Base-by-base conservation (phyloP, 176 grass and related monocot genomes). In the Carex scoparia region DNA sequence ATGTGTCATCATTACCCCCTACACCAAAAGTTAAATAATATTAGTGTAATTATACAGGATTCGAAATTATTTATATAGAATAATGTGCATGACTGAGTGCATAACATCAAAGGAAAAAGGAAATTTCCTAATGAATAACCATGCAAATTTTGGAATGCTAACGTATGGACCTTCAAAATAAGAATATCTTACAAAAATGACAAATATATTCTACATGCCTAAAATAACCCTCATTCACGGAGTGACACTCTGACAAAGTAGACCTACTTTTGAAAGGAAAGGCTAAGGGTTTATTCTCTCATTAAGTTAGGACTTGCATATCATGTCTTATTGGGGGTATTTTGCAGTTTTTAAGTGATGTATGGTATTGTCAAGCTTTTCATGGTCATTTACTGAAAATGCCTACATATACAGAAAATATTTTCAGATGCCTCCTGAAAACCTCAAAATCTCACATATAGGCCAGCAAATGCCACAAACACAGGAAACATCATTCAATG, bases 1-100 rank as follows among this genome's bases (percentile, higher is more conserved):
- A 84, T 95, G 93, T 85, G 93, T 99, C 96, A 99, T 95, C 96
- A 94, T 95, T 44, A 95, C 93, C 13, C 96, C 93, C 93, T 99
- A 84, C 18, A 84, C 85, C 56, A 59, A 23, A 80, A 33, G 28
- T 61, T 9, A 42, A 91, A 87, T 48, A 86, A 82, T 40, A 89
- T 67, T 90, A 82, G 56, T 73, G 66, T 72, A 82, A 64, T 66
- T 32, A 89, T 84, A 46, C 69, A 78, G 16, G 13, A 35, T 23
- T 18, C 13, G 7, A 8, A 0, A 16, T 32, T 28, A 55, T 58
- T 28, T 79, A 35, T 33, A 32, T 32, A 8, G 4, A 79, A 55
- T 40, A 63, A n/a, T 65, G 28, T 71, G 81, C 19, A 86, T 62
- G 81, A 62, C 15, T 79, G 79, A 85, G 19, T 83, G 40, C 23